Evolutionary conservation across 495 filamentous ascomycete genomes (phyloP), one percentile per base, ranked within the genome.

Genomic region (Pyrenopolyporus hunteri): DNA sequence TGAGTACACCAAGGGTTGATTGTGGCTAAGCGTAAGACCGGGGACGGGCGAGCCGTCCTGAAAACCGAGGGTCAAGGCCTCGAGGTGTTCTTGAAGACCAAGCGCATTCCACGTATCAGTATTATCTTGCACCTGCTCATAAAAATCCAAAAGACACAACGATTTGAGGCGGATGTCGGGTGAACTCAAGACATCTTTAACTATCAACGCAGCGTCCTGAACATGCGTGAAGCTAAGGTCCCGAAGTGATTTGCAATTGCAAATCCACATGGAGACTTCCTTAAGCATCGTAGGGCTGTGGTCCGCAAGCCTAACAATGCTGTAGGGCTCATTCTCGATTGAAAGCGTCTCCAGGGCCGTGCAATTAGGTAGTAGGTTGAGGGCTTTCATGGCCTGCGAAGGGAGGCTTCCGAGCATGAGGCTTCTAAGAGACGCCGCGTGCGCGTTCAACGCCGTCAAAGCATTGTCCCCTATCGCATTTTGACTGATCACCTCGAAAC

Each of bases 361-460:
- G 53, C 84, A 87, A 6, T 60, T 69, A 52, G 77, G 66, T 22
- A 92, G 67, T 1, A 76, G 59, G n/a, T 70, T 67, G 1, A 89
- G 63, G 2, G 75, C 72, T 10, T 71, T 70, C 26, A 87, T 77
- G 11, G 79, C 72, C 2, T 79, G 66, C 13, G 74, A 71, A 4
- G 67, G 65, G 14, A 91, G 74, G 43, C 75, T 79, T 37, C 73
- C 70, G 2, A 91, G 72, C 54, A 77, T 74, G 10, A 92, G 74
- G 13, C 74, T 73, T 40, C 73, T 80, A 16, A 93, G 71, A 7
- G 87, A 85, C 10, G 73, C 46, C 2, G 78, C 64, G 64, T 92
- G 89, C 16, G 67, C 63, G 42, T 76, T 79, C n/a, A 93, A 57
- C 2, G 85, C 83, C 35, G 77, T 69, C 35, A 89, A 82, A 4